Evolutionary conservation across 495 filamentous ascomycete genomes (phyloP).

Genomic region (Antarctomyces pellizariae): DNA sequence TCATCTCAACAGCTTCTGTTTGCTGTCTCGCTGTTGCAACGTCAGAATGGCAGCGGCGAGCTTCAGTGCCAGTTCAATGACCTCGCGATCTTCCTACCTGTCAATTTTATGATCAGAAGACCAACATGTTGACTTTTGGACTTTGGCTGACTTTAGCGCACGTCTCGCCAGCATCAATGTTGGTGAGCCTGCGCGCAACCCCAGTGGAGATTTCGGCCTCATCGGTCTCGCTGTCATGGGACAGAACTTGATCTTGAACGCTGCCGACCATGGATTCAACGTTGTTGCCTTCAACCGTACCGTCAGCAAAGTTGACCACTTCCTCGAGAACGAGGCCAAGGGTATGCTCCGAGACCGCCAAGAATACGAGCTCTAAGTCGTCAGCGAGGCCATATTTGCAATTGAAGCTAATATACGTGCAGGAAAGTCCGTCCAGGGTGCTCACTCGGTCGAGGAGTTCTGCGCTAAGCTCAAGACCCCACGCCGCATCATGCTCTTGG

Average conservation of each 20-base stretch:
- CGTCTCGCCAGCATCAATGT: conserved; percentile 70
- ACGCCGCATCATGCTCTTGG: conserved; percentile 88
- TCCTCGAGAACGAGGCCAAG: conserved; percentile 86
- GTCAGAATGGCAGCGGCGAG: too few relatives aligned
- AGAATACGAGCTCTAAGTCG: conserved; percentile 1
- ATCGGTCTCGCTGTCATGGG: conserved; percentile 98
- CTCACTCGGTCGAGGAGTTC: conserved; percentile 86
- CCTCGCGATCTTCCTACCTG: too few relatives aligned
- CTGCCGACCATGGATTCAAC: conserved; percentile 87
- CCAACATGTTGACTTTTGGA: too few relatives aligned
- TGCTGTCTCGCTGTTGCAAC: too few relatives aligned
- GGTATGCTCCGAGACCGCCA: conserved; percentile 23
- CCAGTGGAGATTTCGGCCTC: conserved; percentile 79
- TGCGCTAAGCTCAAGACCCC: conserved; percentile 88
- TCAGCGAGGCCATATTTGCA: too few relatives aligned
- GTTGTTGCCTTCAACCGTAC: conserved; percentile 97
- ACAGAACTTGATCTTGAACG: conserved; percentile 96
- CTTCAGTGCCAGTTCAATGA: too few relatives aligned
- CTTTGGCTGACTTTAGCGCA: conserved; percentile 41
- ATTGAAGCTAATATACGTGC: conserved; percentile 5
- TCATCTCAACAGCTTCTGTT: too few relatives aligned
- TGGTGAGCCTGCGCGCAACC: conserved; percentile 20
- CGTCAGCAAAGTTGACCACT: conserved; percentile 87
- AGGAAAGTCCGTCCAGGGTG: conserved; percentile 83
- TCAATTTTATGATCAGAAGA: too few relatives aligned